phyloP scores from a whole-genome alignment of 352 stramenopile genomes.

The Saprolegnia parasitica region DNA sequence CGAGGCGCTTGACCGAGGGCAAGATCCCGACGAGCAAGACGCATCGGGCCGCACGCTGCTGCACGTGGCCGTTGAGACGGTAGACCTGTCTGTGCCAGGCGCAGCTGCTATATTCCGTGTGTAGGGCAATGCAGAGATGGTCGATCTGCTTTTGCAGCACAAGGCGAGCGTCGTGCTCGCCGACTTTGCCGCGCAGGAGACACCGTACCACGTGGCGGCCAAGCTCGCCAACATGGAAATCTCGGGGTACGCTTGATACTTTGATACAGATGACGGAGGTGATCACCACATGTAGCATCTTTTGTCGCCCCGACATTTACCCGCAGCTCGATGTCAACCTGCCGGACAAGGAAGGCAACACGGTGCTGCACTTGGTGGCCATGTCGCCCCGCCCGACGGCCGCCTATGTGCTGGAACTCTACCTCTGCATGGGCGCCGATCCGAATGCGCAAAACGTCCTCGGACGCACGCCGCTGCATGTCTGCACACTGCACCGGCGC shows the following conservation, averaged over 20 bases:
- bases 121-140: slow-evolving; percentile 17
- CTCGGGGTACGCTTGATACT: slow-evolving; percentile 15
- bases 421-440: slow-evolving; percentile 63
- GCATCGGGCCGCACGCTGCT: slow-evolving; percentile 14
- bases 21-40: slow-evolving; percentile 16
- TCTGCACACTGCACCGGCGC: slow-evolving; percentile 67
- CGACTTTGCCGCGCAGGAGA: slow-evolving; percentile 29
- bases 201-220: slow-evolving; percentile 62
- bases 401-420: slow-evolving; percentile 58
- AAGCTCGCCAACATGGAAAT: slow-evolving; percentile 54
- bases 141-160: slow-evolving; percentile 19
- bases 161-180: slow-evolving; percentile 11
- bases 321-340: slow-evolving; percentile 59
- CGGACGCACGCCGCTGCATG: slow-evolving; percentile 67
- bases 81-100: not conserved
- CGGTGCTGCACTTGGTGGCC: slow-evolving; percentile 54
- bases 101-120: not conserved
- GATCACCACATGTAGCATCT: slow-evolving; percentile 46
- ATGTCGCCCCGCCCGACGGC: slow-evolving; percentile 42
- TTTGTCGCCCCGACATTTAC: slow-evolving; percentile 71
- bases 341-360: slow-evolving; percentile 66
- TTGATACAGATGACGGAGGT: slow-evolving; percentile 29
- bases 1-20: not conserved
- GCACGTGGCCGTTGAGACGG: slow-evolving; percentile 21
- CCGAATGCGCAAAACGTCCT: slow-evolving; percentile 59